Conservation (phyloP, 2,329 filamentous ascomycete species). For the Aspergillus novoparasiticus region DNA sequence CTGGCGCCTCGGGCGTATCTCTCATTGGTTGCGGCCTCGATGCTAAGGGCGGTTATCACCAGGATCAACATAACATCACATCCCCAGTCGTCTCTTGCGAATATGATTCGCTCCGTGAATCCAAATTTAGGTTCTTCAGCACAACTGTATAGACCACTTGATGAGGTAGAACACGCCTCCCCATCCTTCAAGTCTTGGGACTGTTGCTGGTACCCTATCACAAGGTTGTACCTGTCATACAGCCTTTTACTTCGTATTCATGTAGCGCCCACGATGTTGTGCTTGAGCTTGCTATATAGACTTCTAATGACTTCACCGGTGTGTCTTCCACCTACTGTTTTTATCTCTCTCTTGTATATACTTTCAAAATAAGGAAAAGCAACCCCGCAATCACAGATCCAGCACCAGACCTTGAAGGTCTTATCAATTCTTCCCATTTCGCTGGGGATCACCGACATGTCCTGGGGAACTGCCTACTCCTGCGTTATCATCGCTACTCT, state of each 20-base stretch:
- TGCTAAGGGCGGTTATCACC: slow-evolving; percentile 20
- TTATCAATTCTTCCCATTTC: not conserved
- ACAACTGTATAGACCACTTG: slow-evolving; percentile 12
- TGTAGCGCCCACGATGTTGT: not conserved
- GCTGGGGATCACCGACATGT: slow-evolving; percentile 1
- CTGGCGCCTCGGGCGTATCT: not conserved
- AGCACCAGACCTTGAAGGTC: not conserved
- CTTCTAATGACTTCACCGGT: too few species aligned
- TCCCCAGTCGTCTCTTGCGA: slow-evolving; percentile 6
- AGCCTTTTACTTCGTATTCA: not conserved
- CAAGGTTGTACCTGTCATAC: slow-evolving; percentile 1
- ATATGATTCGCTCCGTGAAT: slow-evolving; percentile 14
- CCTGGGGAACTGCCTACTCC: slow-evolving; percentile 1
- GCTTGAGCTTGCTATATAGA: not conserved
- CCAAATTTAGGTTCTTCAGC: slow-evolving; percentile 9
- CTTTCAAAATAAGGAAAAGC: not conserved
- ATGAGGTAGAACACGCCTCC: not conserved
- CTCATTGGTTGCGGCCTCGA: slow-evolving; percentile 13
- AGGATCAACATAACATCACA: slow-evolving; percentile 18
- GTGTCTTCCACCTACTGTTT: too few species aligned
- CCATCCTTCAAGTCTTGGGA: not conserved
- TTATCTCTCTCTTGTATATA: too few species aligned
- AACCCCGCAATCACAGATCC: not conserved
- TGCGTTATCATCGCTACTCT: slow-evolving; percentile 10
- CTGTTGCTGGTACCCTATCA: not conserved